Evolutionary conservation across 495 filamentous ascomycete species (phyloP).

Genomic region (Cairneyella variabilis): DNA sequence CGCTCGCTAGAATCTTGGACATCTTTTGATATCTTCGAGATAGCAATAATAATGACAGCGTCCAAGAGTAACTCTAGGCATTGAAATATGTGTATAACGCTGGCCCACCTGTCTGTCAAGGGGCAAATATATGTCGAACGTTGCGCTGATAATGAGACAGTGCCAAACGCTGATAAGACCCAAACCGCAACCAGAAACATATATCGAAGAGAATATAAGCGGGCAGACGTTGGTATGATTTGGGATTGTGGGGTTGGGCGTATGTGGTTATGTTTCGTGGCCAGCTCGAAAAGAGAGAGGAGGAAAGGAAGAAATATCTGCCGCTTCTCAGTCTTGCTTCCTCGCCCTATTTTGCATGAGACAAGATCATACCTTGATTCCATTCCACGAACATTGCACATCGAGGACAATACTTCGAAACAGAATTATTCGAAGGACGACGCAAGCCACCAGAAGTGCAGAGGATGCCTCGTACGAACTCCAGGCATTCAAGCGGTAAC

Average conservation of each 20-base stretch:
- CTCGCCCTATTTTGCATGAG: not conserved
- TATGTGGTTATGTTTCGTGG: not conserved
- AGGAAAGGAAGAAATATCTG: conserved; percentile 11
- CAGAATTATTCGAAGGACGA: not conserved
- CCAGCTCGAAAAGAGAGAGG: conserved; percentile 1
- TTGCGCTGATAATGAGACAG: not conserved
- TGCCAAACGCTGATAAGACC: not conserved
- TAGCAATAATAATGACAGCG: conserved; percentile 2
- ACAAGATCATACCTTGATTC: conserved; percentile 6
- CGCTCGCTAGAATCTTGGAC: not conserved
- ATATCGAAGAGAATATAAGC: not conserved
- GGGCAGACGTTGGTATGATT: not conserved
- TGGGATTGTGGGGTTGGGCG: not conserved
- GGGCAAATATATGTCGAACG: conserved; percentile 13
- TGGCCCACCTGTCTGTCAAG: not conserved
- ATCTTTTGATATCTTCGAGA: conserved; percentile 4
- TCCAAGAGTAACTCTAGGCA: conserved; percentile 12
- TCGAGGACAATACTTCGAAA: conserved; percentile 1
- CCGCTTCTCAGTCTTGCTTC: not conserved
- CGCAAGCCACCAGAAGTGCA: not conserved
- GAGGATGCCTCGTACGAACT: not conserved
- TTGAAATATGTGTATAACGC: conserved; percentile 3
- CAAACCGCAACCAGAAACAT: not conserved
- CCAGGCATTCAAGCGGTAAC: not conserved
- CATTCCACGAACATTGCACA: conserved; percentile 13